Percentiles rank a stretch among this genome's conserved stretches.
These are phyloP conservation scores for Diaporthe citrichinensis DNA, from an alignment of 2,329 filamentous ascomycete genomes.

Conservation along the genomic window DNA sequence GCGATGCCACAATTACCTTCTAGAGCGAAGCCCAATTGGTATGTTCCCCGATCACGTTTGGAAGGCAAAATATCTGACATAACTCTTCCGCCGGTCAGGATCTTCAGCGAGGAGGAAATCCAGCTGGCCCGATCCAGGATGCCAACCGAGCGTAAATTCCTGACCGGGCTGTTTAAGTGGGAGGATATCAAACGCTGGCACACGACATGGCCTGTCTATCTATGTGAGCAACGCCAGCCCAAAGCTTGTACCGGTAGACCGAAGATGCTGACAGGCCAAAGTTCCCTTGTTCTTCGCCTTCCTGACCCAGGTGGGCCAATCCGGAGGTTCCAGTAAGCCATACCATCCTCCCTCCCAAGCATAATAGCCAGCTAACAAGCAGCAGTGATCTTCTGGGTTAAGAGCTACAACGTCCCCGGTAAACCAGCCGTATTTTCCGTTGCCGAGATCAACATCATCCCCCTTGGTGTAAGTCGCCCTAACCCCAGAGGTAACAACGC, in stretches of 20 bases:
- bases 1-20: constrained; percentile 12
- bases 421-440: background rate
- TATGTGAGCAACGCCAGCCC: constrained; percentile 31
- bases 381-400: constrained; percentile 27
- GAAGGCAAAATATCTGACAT: no score
- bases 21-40: constrained; percentile 11
- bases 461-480: background rate
- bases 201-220: constrained; percentile 49
- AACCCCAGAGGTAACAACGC: fast-evolving
- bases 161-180: constrained; percentile 49
- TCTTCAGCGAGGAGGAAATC: constrained; percentile 8
- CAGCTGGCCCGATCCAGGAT: constrained; percentile 7
- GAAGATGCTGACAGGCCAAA: background rate
- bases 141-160: constrained; percentile 43
- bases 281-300: constrained; percentile 10
- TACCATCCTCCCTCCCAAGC: background rate
- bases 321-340: background rate
- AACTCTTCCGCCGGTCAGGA: background rate
- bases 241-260: no score
- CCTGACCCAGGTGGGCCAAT: background rate
- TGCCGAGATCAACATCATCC: constrained; percentile 19
- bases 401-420: constrained; percentile 10
- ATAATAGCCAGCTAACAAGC: background rate
- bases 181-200: constrained; percentile 50
- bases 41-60: no score